Base-by-base conservation (phyloP, 495 filamentous ascomycete species). In the Endocarpon pusillum region DNA sequence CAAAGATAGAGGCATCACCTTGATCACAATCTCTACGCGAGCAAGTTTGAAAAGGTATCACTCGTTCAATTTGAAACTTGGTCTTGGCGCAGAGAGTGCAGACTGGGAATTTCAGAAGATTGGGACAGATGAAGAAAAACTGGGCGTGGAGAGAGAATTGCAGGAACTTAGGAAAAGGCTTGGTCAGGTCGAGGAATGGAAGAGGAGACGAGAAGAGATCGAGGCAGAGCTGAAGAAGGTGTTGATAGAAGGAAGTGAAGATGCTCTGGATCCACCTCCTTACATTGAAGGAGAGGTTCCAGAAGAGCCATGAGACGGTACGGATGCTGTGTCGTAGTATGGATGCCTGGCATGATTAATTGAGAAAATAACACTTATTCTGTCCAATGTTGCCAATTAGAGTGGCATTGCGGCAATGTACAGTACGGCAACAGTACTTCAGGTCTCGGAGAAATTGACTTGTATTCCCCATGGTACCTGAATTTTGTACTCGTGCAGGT, bases 21-120 rank as follows among this genome's bases (percentile, higher is more conserved):
- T 94, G 16, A 83, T 99, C 39, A 94, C 87, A 3, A 91, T 96
- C 37, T 87, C 80, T 0, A 94, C 91, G 1, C 74, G 91, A 20
- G 85, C 82, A 11, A 85, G 80, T 26, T 61, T 99, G 28, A 96
- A 93, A 54, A 84, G 84, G 46, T 94, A 94, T 47, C 89, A 96
- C 53, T 81, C 75, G 1, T 94, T 69, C 55, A 89, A 85, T 41
- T 68, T 99, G 1, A 76, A 73, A 18, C 70, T 99, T 16, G 81
- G 83, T 4, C 53, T 76, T 15, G 81, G 79, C 24, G 69, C 73
- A 15, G 57, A 61, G 21, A 66, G 64, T 12, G 57, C 61, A 12
- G 71, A 73, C 42, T 97, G 86, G 83, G 78, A 82, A 38, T 75
- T 93, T 46, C 81, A 94, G 47, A 64, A 83, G 28, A 94, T 99